A percentile compares a stretch with the other conserved stretches of the same genome.
Conservation (phyloP, 768 basidiomycete species). For the Hortiboletus flavorubellus region DNA sequence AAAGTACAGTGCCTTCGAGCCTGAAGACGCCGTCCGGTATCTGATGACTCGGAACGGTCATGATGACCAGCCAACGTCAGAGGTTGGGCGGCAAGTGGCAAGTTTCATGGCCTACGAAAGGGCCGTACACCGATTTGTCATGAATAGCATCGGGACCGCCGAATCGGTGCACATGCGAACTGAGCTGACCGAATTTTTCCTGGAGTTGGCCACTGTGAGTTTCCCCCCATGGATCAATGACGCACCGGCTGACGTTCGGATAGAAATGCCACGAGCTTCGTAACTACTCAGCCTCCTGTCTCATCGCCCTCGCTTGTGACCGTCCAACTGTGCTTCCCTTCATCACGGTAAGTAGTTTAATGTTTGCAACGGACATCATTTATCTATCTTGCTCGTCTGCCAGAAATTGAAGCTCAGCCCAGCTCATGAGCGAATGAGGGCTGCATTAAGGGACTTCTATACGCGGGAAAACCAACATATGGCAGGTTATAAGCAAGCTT, state of each 20-base stretch:
- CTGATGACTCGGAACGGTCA: conserved; percentile 35
- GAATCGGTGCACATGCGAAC: conserved; percentile 19
- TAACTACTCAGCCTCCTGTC: conserved; percentile 43
- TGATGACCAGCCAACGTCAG: conserved; percentile 22
- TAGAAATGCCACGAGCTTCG: conserved; percentile 45
- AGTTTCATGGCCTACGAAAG: conserved; percentile 36
- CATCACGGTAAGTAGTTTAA: conserved; percentile 16
- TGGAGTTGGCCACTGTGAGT: conserved; percentile 43
- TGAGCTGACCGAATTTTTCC: conserved; percentile 39
- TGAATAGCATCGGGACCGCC: conserved; percentile 33
- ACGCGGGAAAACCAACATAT: conserved; percentile 26
- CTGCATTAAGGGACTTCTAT: conserved; percentile 21
- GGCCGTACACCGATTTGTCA: conserved; percentile 41
- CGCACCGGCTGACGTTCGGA: background rate
- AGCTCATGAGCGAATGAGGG: conserved; percentile 20
- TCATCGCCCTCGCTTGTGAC: conserved; percentile 42
- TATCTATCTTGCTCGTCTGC: background rate
- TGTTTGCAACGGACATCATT: background rate
- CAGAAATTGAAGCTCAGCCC: conserved; percentile 28
- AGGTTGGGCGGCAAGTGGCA: conserved; percentile 28
- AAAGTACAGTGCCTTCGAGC: conserved; percentile 39
- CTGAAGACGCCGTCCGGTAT: conserved; percentile 41
- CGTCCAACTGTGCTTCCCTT: conserved; percentile 36
- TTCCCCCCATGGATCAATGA: background rate
- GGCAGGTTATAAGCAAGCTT: conserved; percentile 29